These are phyloP conservation scores for Botrytis galanthina DNA, from an alignment of 2,329 filamentous ascomycete genomes.

Conservation along the genomic window DNA sequence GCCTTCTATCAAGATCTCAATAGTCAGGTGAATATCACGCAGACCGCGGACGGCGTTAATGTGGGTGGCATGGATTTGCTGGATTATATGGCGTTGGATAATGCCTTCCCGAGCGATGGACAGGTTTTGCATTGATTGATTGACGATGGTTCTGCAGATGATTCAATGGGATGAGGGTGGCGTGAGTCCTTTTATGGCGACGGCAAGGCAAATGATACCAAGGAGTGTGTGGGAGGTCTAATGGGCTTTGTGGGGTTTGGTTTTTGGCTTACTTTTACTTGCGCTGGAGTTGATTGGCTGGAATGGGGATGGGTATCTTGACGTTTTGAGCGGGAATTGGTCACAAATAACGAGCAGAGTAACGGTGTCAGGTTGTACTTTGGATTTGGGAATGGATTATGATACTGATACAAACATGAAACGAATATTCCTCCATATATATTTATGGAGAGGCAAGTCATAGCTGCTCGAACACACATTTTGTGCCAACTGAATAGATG, in stretches of 20 bases:
- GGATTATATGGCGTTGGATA: slow-evolving; percentile 67
- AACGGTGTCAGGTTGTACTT: neutral
- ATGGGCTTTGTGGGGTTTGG: neutral
- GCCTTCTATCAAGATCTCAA: slow-evolving; percentile 66
- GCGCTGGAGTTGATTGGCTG: neutral
- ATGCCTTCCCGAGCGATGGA: slow-evolving; percentile 11
- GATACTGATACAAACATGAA: too few species aligned
- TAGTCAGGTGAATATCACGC: slow-evolving; percentile 55
- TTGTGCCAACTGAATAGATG: neutral
- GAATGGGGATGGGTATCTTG: neutral
- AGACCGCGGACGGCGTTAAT: slow-evolving; percentile 66
- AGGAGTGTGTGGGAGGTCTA: neutral
- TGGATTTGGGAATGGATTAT: neutral
- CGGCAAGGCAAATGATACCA: neutral
- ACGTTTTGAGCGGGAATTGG: neutral
- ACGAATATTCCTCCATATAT: neutral
- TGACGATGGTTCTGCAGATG: neutral
- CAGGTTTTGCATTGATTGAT: slow-evolving; percentile 9
- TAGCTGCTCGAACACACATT: neutral
- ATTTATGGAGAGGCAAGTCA: neutral
- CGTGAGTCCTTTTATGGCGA: neutral
- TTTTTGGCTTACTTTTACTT: neutral
- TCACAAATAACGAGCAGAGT: neutral
- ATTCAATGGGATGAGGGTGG: too few species aligned
- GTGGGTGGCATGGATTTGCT: slow-evolving; percentile 65